Base-by-base conservation (phyloP, 1,284 basidiomycete genomes). In the Heterobasidion occidentale region DNA sequence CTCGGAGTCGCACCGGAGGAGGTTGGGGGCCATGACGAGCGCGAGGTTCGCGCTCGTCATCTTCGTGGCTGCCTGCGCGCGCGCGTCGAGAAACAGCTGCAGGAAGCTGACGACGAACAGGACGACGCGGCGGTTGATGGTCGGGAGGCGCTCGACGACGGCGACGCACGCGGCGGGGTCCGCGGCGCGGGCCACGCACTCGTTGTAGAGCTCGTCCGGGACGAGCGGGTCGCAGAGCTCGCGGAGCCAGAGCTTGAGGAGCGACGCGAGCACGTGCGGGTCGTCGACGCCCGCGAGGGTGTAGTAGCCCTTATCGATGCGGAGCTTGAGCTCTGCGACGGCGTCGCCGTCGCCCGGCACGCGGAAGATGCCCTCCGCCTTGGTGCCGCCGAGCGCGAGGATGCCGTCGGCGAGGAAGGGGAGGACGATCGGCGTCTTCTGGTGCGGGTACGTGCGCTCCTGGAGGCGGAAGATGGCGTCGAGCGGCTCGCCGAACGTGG, bases 371-470 rank as follows among this genome's bases (percentile, higher is more conserved):
- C 94, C 94, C 65, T 95, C 92, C 27, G 86, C 74, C 65, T 86
- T 86, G 44, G 85, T 82, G 2, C 93, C 92, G 1, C 92, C 92
- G 4, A 94, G 76, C 2, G 90, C 89, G 33, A 97, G 80, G 62
- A 96, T 93, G 8, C 90, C 92, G 63, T 95, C 89, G 1, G 91
- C 85, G 36, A 96, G 84, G 77, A 96, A 96, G 17, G 92, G 90
- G 4, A 96, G 81, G 64, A 96, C 89, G 68, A 94, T 91, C 12
- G 94, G 94, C 7, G 95, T 85, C 69, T 86, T 88, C 61, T 88
- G 83, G 54, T 83, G 77, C 2, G 92, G 90, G 64, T 95, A 94
- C 46, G 86, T 90, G 46, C 88, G 82, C 63, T 85, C 84, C 70
- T 96, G 94, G 11, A 93, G 73, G 52, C 88, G 79, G 73, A 91